Base-by-base conservation (phyloP, 345 rosid genomes). In the Trapa bicornis region DNA sequence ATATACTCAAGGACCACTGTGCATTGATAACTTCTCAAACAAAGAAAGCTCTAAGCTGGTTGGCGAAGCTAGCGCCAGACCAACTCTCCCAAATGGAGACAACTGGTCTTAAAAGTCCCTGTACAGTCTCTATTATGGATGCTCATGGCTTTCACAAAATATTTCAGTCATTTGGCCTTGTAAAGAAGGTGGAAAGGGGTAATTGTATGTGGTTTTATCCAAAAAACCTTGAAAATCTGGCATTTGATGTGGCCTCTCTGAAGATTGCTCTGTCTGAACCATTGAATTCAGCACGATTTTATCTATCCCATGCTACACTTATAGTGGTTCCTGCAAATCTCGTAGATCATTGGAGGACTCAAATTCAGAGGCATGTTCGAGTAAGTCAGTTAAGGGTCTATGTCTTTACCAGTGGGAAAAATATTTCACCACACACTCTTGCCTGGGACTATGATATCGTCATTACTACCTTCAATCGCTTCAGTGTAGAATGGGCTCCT, bases 401-500 rank as follows among this genome's bases (percentile, higher is more conserved):
- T 74, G 73, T 87, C 70, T 87, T 96, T 94, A 85, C 84, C 57
- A 90, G 85, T 75, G 72, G 75, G 60, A 86, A 71, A 78, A 82
- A 78, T 61, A 80, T 82, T 79, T 83, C 89, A 73, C 87, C 89
- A 5, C 96, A 94, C 71, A 81, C 74, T 83, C 84, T 94, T 76
- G 99, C 99, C 12, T 94, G 99, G 97, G 97, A 94, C 76, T 87
- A 87, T 72, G 99, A 91, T 77, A 77, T 94, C 75, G 91, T 94
- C 78, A 84, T 94, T 66, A 94, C 97, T 22, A 91, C 97, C 52
- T 94, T 94, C 79, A 90, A 70, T 71, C 96, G 99, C 66, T 76
- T 94, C 71, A 94, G 99, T 83, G 95, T 87, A 32, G 99, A 94
- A 72, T 94, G 99, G 99, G 74, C 85, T 41, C 86, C 82, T 53